Evolutionary conservation across 2,329 filamentous ascomycete species (phyloP).

Genomic region (Neobulgaria alba): DNA sequence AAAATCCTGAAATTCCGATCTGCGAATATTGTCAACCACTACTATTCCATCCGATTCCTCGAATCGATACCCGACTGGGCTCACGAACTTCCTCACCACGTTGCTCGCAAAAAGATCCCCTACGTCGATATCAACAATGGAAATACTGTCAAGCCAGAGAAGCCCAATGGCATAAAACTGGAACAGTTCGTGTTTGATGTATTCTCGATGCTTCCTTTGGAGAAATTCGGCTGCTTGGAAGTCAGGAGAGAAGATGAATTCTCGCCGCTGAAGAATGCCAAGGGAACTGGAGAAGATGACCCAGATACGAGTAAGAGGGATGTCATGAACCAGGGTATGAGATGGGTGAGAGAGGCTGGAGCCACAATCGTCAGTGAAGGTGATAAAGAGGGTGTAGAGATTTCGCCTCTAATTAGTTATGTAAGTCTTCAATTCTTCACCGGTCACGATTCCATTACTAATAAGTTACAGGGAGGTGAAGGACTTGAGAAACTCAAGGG

Average conservation of each 20-base stretch:
- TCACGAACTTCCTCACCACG: constrained; percentile 83
- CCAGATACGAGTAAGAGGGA: constrained; percentile 86
- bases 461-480: constrained; percentile 51
- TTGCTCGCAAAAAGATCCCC: constrained; percentile 98
- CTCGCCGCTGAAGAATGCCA: constrained; percentile 87
- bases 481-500: constrained; percentile 49
- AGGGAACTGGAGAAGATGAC: constrained; percentile 82
- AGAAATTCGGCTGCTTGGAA: constrained; percentile 92
- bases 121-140: constrained; percentile 68
- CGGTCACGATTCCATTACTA: constrained; percentile 33
- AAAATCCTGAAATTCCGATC: constrained; percentile 89
- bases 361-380: constrained; percentile 61
- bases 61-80: constrained; percentile 83
- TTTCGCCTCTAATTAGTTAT: constrained; percentile 91
- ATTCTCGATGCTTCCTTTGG: constrained; percentile 78
- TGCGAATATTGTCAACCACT: constrained; percentile 99
- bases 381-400: constrained; percentile 60
- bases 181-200: constrained; percentile 99
- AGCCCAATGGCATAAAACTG: constrained; percentile 96
- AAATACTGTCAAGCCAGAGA: constrained; percentile 78
- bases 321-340: constrained; percentile 81
- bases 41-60: constrained; percentile 92
- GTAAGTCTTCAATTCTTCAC: constrained; percentile 47
- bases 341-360: constrained; percentile 76
- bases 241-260: constrained; percentile 97